Percentiles rank a stretch among this genome's conserved stretches.
phyloP scores from a whole-genome alignment of 78 protist genomes.

The Anaeramoeba flamelloides region DNA sequence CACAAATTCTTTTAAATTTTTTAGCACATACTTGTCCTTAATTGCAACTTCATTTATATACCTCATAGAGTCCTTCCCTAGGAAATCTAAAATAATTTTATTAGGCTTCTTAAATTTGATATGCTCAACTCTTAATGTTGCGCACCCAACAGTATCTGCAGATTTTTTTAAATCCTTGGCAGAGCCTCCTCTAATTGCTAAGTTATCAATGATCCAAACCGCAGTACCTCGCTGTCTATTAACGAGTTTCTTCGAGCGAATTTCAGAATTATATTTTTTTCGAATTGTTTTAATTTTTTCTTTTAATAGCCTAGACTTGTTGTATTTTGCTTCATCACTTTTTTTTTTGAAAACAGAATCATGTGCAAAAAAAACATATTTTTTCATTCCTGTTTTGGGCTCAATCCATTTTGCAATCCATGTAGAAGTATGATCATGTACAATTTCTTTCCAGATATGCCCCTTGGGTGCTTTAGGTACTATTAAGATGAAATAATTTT shows the following conservation, averaged over 20 bases:
- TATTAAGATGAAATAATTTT: too few relatives aligned
- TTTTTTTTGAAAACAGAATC: slow-evolving; percentile 34
- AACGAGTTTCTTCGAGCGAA: slow-evolving; percentile 44
- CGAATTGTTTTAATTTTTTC: not conserved
- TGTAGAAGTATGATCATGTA: slow-evolving; percentile 55
- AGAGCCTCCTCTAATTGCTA: slow-evolving; percentile 92
- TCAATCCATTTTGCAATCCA: slow-evolving; percentile 95
- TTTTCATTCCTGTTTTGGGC: slow-evolving; percentile 18
- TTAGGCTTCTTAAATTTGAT: slow-evolving; percentile 25
- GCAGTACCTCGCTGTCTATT: slow-evolving; percentile 64
- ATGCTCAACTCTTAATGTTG: slow-evolving; percentile 85
- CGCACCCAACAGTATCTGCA: slow-evolving; percentile 99
- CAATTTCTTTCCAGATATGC: slow-evolving; percentile 37
- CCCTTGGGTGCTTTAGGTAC: not conserved
- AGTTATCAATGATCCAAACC: slow-evolving; percentile 69
- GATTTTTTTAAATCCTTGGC: slow-evolving; percentile 81
- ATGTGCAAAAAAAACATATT: slow-evolving; percentile 26
- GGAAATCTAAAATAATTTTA: slow-evolving; percentile 58
- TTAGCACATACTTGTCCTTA: slow-evolving; percentile 14
- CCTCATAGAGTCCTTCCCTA: slow-evolving; percentile 91
- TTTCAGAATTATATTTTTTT: not conserved
- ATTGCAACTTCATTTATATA: slow-evolving; percentile 57
- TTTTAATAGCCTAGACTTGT: slow-evolving; percentile 72
- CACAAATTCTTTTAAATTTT: slow-evolving; percentile 14
- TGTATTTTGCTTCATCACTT: slow-evolving; percentile 79